phyloP scores from a whole-genome alignment of 2,329 filamentous ascomycete species.

The Phialemoniopsis sp. region DNA sequence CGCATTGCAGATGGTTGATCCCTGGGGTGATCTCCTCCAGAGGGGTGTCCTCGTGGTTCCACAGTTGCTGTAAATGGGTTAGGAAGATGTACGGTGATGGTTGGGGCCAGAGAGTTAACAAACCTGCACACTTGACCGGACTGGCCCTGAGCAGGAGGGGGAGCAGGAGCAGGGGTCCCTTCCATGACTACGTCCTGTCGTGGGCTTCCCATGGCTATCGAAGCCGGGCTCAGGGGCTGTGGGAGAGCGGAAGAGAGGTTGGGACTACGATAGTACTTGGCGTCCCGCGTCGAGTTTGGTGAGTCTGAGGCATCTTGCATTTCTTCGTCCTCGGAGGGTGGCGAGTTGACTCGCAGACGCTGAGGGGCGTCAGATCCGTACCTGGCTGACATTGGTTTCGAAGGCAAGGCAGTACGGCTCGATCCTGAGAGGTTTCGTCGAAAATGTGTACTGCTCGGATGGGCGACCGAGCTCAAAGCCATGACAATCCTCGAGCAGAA shows the following conservation, averaged over 20 bases:
- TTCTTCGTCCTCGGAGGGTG: slow-evolving; percentile 14
- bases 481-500: slow-evolving; percentile 3
- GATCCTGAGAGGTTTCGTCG: slow-evolving; percentile 6
- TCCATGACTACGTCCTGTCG: slow-evolving; percentile 9
- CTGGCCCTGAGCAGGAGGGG: slow-evolving; percentile 24
- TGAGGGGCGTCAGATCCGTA: slow-evolving; percentile 4
- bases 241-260: slow-evolving; percentile 3
- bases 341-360: slow-evolving; percentile 11
- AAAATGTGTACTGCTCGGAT: slow-evolving; percentile 2
- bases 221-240: slow-evolving; percentile 12
- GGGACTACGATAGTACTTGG: slow-evolving; percentile 6
- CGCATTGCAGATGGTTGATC: slow-evolving; percentile 95
- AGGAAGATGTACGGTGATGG: not conserved
- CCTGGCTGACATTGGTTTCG: slow-evolving; percentile 15
- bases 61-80: slow-evolving; percentile 84
- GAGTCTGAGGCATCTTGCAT: slow-evolving; percentile 7
- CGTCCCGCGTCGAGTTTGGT: slow-evolving; percentile 5
- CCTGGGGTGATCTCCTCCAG: slow-evolving; percentile 90
- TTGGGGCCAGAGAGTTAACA: slow-evolving; percentile 13
- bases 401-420: slow-evolving; percentile 14
- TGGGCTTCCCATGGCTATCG: slow-evolving; percentile 6
- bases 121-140: slow-evolving; percentile 71
- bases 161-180: slow-evolving; percentile 8
- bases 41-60: slow-evolving; percentile 89
- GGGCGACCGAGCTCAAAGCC: slow-evolving; percentile 7